Conservation (phyloP, 768 basidiomycete genomes). For the Kwoniella heveanensis region DNA sequence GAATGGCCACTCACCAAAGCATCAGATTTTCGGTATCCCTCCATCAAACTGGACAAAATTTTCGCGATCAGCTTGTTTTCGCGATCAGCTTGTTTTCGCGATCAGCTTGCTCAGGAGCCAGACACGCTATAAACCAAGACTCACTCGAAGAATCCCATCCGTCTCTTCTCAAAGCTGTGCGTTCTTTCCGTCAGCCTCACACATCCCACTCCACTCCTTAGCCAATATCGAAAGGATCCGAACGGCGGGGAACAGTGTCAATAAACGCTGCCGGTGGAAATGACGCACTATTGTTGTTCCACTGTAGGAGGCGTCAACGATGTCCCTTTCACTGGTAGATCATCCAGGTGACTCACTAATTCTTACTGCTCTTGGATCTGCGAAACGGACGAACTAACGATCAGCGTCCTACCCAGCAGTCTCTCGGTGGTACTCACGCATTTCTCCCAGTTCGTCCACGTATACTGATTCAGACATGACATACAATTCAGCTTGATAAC, state of each 20-base stretch:
- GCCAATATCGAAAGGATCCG: too few relatives aligned
- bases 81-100: too few relatives aligned
- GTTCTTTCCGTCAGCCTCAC: too few relatives aligned
- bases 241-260: too few relatives aligned
- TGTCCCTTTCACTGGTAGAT: not conserved
- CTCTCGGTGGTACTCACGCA: conserved; percentile 53
- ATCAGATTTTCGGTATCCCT: conserved; percentile 55
- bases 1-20: conserved; percentile 33
- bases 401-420: too few relatives aligned
- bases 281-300: conserved; percentile 56
- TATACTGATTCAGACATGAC: conserved; percentile 34
- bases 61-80: too few relatives aligned
- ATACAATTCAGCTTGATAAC: too few relatives aligned
- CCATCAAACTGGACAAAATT: conserved; percentile 43
- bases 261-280: too few relatives aligned
- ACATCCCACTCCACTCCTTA: too few relatives aligned
- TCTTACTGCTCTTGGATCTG: conserved; percentile 48
- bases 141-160: conserved; percentile 55
- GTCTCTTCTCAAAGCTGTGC: conserved; percentile 52
- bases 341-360: conserved; percentile 37
- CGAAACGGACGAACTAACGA: too few relatives aligned
- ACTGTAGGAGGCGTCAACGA: conserved; percentile 24
- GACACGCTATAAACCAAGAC: not conserved
- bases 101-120: too few relatives aligned
- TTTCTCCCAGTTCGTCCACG: conserved; percentile 55